Evolutionary conservation across 306 rosid genomes (phyloP), one percentile per base, ranked within the genome.

Genomic region (Cicer judaicum): DNA sequence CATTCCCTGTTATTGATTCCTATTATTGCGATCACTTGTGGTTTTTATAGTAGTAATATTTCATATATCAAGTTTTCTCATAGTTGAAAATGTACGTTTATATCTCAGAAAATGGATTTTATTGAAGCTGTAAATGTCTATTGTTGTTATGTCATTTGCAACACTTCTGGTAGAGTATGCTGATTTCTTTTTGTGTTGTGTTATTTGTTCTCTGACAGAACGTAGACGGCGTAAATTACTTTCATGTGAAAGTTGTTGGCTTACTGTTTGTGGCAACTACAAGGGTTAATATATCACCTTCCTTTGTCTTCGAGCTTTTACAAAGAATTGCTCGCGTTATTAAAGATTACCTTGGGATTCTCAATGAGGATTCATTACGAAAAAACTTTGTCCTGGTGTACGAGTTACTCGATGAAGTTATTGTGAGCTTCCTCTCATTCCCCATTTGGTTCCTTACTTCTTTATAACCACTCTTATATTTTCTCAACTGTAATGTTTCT

Each of bases 331-430:
- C 96, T 10, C 96, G 91, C 52, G 97, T 92, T 66, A 85, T 89
- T 84, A 92, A 92, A 56, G 97, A 92, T 82, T 92, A 92, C 75
- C 90, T 92, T 70, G 97, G 97, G 62, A 81, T 92, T 83, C 90
- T 92, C 76, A 89, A 83, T 79, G 95, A 92, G 87, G 97, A 92
- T 65, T 89, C 96, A 5, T 50, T 92, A 66, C 78, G 96, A 54
- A 92, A 85, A 72, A 91, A 92, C 78, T 89, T 92, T 81, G 93
- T 92, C 73, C 95, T 89, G 63, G 95, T 92, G 74, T 92, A 92
- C 7, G 97, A 92, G 85, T 79, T 92, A 84, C 97, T 92, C 5
- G 97, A 92, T 73, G 97, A 92, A 92, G 91, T 85, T 86, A 92
- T 92, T 24, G 97, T 92, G 73, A 89, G 95, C 71, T 53, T 77